Evolutionary conservation across 2,329 filamentous ascomycete genomes (phyloP).

Genomic region (Penicillium decumbens): DNA sequence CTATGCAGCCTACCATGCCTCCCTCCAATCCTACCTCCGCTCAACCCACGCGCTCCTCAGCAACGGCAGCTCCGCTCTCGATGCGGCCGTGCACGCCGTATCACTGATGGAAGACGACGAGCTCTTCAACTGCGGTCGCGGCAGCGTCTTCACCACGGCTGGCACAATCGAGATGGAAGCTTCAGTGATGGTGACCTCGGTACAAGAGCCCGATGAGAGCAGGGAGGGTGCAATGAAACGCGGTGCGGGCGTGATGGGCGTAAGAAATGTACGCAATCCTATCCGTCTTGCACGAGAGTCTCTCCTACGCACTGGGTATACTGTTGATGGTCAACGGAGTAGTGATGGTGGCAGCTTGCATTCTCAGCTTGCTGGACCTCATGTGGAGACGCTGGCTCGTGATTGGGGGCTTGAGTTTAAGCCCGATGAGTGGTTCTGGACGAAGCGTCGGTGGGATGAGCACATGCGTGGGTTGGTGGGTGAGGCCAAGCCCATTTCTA

Average conservation of each 20-base stretch:
- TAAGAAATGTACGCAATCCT: slow-evolving; percentile 72
- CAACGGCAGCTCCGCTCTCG: slow-evolving; percentile 57
- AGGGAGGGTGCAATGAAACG: slow-evolving; percentile 59
- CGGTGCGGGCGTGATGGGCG: slow-evolving; percentile 69
- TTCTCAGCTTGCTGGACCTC: slow-evolving; percentile 61
- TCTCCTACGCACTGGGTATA: slow-evolving; percentile 49
- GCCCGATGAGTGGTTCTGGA: slow-evolving; percentile 70
- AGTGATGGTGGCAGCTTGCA: slow-evolving; percentile 48
- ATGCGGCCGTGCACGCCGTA: slow-evolving; percentile 71
- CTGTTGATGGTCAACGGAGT: slow-evolving; percentile 56
- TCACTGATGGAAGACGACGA: slow-evolving; percentile 70
- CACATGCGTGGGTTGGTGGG: slow-evolving; percentile 58
- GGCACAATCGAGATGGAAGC: slow-evolving; percentile 84
- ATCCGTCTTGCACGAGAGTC: slow-evolving; percentile 68
- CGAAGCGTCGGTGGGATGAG: slow-evolving; percentile 71
- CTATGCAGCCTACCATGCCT: slow-evolving; percentile 55
- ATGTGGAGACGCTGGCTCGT: slow-evolving; percentile 64
- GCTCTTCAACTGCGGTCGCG: slow-evolving; percentile 78
- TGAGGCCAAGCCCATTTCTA: slow-evolving; percentile 18
- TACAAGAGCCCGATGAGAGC: slow-evolving; percentile 11
- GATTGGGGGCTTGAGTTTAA: slow-evolving; percentile 63
- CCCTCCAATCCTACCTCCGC: slow-evolving; percentile 59
- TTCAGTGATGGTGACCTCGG: slow-evolving; percentile 71
- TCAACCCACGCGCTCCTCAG: slow-evolving; percentile 42
- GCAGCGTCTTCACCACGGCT: slow-evolving; percentile 79